Percentiles rank a stretch among this genome's conserved stretches.
Evolutionary conservation across 179 eudicot species (phyloP).

Genomic region (Patellifolia procumbens): DNA sequence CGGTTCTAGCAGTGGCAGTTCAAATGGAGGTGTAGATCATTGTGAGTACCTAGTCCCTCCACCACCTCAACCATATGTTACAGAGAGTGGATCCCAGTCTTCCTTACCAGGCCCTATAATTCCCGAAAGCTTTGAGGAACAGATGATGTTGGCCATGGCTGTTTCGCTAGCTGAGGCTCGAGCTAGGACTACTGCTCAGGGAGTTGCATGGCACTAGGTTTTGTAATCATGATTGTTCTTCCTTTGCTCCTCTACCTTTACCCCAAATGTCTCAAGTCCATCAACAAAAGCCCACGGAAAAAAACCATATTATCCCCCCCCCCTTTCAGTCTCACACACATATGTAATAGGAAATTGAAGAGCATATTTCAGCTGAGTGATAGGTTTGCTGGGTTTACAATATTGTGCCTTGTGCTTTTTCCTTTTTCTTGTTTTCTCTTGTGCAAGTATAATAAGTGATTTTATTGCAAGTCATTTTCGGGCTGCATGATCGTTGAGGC

Average conservation of each 20-base stretch:
- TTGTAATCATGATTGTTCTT: neutral
- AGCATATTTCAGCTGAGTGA: conserved; percentile 24
- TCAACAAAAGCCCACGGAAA: neutral
- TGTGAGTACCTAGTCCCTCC: conserved; percentile 22
- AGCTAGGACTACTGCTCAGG: conserved; percentile 57
- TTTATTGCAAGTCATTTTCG: neutral
- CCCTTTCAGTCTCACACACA: conserved; percentile 19
- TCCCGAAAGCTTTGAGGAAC: conserved; percentile 96
- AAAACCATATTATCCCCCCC: neutral
- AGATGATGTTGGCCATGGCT: conserved; percentile 99
- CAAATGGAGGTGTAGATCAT: conserved; percentile 35
- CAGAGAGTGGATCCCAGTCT: conserved; percentile 39
- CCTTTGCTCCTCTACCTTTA: neutral
- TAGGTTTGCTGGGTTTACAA: conserved; percentile 18
- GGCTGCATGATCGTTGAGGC: neutral
- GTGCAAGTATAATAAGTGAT: neutral
- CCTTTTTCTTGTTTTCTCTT: neutral
- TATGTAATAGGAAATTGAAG: conserved; percentile 29
- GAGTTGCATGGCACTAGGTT: conserved; percentile 76
- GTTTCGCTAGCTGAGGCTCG: conserved; percentile 89
- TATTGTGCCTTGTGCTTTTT: conserved; percentile 1
- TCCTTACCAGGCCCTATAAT: conserved; percentile 40
- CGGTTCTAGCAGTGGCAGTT: conserved; percentile 44
- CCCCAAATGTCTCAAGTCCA: neutral
- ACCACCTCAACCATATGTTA: conserved; percentile 32